Base-by-base conservation (phyloP, 129 eudicot genomes). In the Chrysanthemum lavandulifolium region DNA sequence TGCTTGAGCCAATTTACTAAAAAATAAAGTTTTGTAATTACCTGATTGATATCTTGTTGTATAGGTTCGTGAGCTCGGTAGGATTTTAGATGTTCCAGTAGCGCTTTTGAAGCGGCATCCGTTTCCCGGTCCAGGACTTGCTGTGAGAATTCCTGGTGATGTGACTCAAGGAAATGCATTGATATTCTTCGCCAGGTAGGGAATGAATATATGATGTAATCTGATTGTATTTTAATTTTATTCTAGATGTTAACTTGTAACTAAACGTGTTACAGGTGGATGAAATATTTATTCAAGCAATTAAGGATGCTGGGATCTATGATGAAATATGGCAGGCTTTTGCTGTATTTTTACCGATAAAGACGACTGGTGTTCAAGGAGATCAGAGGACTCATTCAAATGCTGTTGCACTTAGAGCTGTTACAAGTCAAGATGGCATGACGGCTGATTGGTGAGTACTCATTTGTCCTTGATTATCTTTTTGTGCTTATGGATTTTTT, bases 341-440 rank as follows among this genome's bases (percentile, higher is more conserved):
- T 81, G 99, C 96, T 59, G 97, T 94, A 12, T 86, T 90, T 72
- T 70, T 90, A 65, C 92, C 90, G 7, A 80, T 86, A 50, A 75
- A 80, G 72, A 81, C 99, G 19, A 96, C 93, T 3, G 99, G 99
- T 25, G 99, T 94, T 68, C 99, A 94, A 86, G 99, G 99, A 67
- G 99, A 94, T 78, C 97, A 90, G 74, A 94, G 99, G 84, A 87
- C 97, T 15, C 91, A 94, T 78, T 83, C 88, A 16, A 84, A 86
- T 74, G 96, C 86, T 14, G 89, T 90, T 75, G 85, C 91, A 66
- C 93, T 94, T 47, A 77, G 99, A 82, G 99, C 96, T 13, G 97
- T 94, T 68, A 94, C 99, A 64, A 94, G 99, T 82, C 92, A 90
- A 77, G 99, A 94, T 78, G 99, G 97, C 82, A 94, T 94, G 99